Evolutionary conservation across 2,329 filamentous ascomycete genomes (phyloP).

Genomic region (Sporothrix globosa): DNA sequence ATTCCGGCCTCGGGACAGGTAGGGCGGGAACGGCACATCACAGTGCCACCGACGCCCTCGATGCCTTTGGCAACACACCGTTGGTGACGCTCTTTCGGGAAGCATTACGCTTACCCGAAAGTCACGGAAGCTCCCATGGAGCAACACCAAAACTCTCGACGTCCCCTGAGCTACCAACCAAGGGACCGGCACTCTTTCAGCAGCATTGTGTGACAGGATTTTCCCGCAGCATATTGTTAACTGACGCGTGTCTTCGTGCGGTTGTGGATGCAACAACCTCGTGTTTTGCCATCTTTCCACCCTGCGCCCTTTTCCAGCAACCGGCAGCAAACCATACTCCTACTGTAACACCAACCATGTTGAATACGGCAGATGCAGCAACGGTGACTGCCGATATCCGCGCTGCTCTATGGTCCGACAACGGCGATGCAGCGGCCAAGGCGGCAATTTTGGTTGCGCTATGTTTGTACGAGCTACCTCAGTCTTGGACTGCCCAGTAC

Average conservation of each 20-base stretch:
- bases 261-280: neutral
- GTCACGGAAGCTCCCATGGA: too few relatives aligned
- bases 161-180: neutral
- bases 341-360: neutral
- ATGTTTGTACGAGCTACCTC: constrained; percentile 12
- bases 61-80: constrained; percentile 22
- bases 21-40: neutral
- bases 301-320: constrained; percentile 2
- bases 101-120: constrained; percentile 1
- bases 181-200: neutral
- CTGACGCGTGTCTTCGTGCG: neutral
- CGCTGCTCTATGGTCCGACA: constrained; percentile 2
- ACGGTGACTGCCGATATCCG: neutral
- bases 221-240: neutral
- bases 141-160: too few relatives aligned
- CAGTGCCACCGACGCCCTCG: constrained; percentile 46
- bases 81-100: constrained; percentile 23
- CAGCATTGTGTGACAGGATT: neutral
- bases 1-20: too few relatives aligned
- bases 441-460: neutral
- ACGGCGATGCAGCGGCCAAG: constrained; percentile 2
- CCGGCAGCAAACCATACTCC: neutral
- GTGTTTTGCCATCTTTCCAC: constrained; percentile 10
- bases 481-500: constrained; percentile 41
- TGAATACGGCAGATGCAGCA: neutral